Evolutionary conservation across 2,329 filamentous ascomycete genomes (phyloP), one percentile per base, ranked within the genome.

Genomic region (Botrytis aclada): DNA sequence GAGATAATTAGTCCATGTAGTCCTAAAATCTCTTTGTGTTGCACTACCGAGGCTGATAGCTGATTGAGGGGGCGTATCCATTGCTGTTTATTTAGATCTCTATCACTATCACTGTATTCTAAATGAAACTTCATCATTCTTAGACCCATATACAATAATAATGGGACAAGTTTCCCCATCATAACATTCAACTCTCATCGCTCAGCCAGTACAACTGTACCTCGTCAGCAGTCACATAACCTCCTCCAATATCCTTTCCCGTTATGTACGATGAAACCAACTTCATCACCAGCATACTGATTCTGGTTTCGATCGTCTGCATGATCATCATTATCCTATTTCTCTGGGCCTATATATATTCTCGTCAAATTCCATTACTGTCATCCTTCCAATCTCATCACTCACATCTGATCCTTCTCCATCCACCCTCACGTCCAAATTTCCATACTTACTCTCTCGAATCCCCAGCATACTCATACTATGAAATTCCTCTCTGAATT

Each of bases 241-340:
- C 29, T 43, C 14, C 3, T 29, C 6, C 7, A 63, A 51, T n/a
- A 5, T 29, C 9, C 8, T 18, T 25, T 62, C 22, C 58, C 39
- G 41, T 51, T 64, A 51, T 51, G 69, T 71, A 64, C n/a, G 32
- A 71, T 64, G 58, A 18, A 32, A 45, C 69, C 18, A 64, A 47
- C n/a, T 25, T n/a, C 58, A 32, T 64, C 32, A 39, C 22, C 2
- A 29, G n/a, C 29, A 29, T 51, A 22, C 32, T 70, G 9, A 8
- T 51, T 18, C 8, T 39, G 4, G 34, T 39, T 25, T 22, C 22
- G 0, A 37, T 32, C 3, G 29, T n/a, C 29, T 39, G 12, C 58
- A 34, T 41, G 32, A 56, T 71, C 4, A 54, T 41, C 14, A n/a
- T 64, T 20, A 1, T 71, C 20, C 12, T 37, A 18, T 25, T 65